Base-by-base conservation (phyloP, 352 stramenopile species). In the Globisporangium irregulare region DNA sequence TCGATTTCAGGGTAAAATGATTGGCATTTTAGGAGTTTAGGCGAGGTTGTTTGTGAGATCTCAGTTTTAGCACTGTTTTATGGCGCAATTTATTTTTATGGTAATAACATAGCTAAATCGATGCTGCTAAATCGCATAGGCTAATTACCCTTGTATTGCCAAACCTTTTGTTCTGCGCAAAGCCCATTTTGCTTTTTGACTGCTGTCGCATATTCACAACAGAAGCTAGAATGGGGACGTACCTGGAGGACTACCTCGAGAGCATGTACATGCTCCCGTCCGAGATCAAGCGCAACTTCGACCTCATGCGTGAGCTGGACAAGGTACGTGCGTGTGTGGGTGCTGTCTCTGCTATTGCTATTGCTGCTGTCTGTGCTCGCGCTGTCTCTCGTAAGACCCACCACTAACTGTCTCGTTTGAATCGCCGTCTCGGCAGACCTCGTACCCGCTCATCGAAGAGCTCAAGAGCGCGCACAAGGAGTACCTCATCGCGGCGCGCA, bases 241-340 rank as follows among this genome's bases (percentile, higher is more conserved):
- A 95, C 73, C 67, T 95, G 59, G 87, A 95, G 67, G 87, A 95
- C 79, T 94, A 85, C 59, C 73, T 95, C 27, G 87, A 95, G 84
- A 94, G 82, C 75, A 94, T 95, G 80, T 94, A 94, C 76, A 89
- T 94, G 84, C 84, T 95, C 53, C 87, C 87, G 71, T 93, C 87
- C 53, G 87, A 95, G 80, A 82, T 95, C 73, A 95, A 95, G 77
- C 86, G 87, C 69, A 95, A 95, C 78, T 95, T 95, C 64, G 87
- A 95, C 58, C 84, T 95, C 62, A 94, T 95, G 84, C 84, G 87
- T 22, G 87, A 95, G 73, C 74, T 95, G 12, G 87, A 95, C 75
- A 92, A 94, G 84, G 87, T 93, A 48, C 51, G 60, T 56, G 7
- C 20, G 38, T 43, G 29, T 10, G 4, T 20, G 29, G n/a, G 22